phyloP scores from a whole-genome alignment of 306 rosid species.

The Cucumis hystrix region DNA sequence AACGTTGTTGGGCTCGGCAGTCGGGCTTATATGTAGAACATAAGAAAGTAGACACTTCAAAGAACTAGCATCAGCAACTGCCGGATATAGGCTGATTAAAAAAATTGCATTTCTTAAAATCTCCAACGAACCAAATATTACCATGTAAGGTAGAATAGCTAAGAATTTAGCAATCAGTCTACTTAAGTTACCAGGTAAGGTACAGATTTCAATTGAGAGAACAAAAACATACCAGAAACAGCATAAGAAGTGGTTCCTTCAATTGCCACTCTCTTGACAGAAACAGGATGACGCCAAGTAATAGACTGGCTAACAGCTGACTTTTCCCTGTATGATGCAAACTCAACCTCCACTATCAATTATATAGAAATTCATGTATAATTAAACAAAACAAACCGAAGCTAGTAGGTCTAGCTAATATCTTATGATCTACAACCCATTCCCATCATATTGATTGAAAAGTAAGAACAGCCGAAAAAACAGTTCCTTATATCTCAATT shows the following conservation, averaged over 20 bases:
- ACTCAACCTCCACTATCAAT: neutral
- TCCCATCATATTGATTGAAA: neutral
- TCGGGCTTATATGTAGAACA: neutral
- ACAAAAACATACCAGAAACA: slow-evolving; percentile 36
- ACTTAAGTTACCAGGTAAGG: neutral
- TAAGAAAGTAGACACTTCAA: neutral
- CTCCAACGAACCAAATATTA: neutral
- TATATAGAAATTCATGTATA: neutral
- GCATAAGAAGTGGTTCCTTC: slow-evolving; percentile 64
- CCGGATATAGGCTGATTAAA: neutral
- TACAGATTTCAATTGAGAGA: neutral
- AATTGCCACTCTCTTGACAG: slow-evolving; percentile 53
- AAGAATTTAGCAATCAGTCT: neutral
- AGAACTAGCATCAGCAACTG: neutral
- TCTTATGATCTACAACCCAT: neutral
- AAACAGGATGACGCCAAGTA: slow-evolving; percentile 52
- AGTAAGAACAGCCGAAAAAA: neutral
- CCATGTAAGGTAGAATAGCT: neutral
- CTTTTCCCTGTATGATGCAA: slow-evolving; percentile 44
- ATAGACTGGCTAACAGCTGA: slow-evolving; percentile 77
- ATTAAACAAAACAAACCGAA: neutral
- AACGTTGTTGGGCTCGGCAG: neutral
- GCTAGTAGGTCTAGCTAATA: neutral
- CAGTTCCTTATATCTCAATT: neutral
- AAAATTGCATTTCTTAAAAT: neutral